Evolutionary conservation across 768 basidiomycete species (phyloP).

Genomic region (Leccinellum rugosiceps): DNA sequence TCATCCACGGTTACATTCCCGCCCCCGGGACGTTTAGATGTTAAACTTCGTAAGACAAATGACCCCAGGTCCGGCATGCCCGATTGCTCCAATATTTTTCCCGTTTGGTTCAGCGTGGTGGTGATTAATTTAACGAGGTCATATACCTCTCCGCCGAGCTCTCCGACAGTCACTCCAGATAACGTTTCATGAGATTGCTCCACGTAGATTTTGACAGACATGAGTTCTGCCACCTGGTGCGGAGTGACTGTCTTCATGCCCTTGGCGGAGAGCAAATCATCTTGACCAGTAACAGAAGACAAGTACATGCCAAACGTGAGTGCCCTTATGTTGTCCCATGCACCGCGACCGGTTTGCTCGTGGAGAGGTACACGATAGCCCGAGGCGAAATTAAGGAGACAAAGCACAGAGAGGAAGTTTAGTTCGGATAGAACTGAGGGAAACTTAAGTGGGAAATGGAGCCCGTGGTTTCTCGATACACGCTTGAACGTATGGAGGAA

Average conservation of each 20-base stretch:
- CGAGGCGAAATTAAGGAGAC: constrained; percentile 80
- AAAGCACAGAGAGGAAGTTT: constrained; percentile 75
- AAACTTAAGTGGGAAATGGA: constrained; percentile 78
- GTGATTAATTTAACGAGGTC: constrained; percentile 70
- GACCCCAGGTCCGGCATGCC: constrained; percentile 71
- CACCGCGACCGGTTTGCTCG: constrained; percentile 68
- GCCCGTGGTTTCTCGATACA: constrained; percentile 62
- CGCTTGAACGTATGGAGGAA: constrained; percentile 62
- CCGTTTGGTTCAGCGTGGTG: constrained; percentile 67
- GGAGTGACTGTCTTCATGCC: constrained; percentile 57
- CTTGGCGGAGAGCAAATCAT: constrained; percentile 59
- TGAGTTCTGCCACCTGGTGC: constrained; percentile 65
- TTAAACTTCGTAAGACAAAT: constrained; percentile 69
- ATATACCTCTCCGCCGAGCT: constrained; percentile 71
- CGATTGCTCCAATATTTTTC: constrained; percentile 51
- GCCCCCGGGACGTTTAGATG: constrained; percentile 35
- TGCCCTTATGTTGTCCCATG: constrained; percentile 79
- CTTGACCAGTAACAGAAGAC: constrained; percentile 51
- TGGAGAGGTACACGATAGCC: constrained; percentile 78
- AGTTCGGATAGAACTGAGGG: constrained; percentile 70
- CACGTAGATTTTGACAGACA: constrained; percentile 64
- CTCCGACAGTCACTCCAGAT: constrained; percentile 67
- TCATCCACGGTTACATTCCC: constrained; percentile 46
- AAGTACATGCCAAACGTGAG: constrained; percentile 73
- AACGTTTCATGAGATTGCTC: constrained; percentile 71